A percentile compares a stretch with the other conserved stretches of the same genome.
Conservation (phyloP, 2,329 filamentous ascomycete genomes). For the Penicillium sp. region DNA sequence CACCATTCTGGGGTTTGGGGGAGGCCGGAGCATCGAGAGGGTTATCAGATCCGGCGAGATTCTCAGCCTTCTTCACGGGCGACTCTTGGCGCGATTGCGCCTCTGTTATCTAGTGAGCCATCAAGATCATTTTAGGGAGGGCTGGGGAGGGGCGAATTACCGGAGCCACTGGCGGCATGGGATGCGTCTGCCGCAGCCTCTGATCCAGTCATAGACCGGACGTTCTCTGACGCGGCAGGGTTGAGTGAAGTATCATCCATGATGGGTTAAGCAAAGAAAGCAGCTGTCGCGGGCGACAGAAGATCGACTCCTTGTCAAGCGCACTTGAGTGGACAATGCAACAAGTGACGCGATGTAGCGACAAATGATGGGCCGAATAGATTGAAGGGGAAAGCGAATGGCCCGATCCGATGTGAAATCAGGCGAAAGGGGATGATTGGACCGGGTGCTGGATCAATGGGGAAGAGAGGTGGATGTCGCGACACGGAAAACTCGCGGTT, state of each 20-base stretch:
- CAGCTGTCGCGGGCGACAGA: constrained; percentile 31
- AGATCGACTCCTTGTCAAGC: constrained; percentile 32
- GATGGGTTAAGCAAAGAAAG: constrained; percentile 27
- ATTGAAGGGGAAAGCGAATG: constrained; percentile 1
- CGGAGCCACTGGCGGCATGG: constrained; percentile 28
- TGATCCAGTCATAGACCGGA: constrained; percentile 22
- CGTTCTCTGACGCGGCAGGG: constrained; percentile 29
- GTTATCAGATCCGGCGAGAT: constrained; percentile 55
- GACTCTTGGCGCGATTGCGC: constrained; percentile 36
- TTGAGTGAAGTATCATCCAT: constrained; percentile 40
- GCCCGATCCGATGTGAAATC: constrained; percentile 15
- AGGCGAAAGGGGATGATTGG: constrained; percentile 22
- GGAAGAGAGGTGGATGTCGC: constrained; percentile 32
- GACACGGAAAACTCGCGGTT: constrained; percentile 36
- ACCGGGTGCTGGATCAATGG: constrained; percentile 24
- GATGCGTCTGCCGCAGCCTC: constrained; percentile 33
- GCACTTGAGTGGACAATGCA: constrained; percentile 16
- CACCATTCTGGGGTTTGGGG: constrained; percentile 61
- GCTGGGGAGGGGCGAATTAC: constrained; percentile 24
- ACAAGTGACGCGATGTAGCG: constrained; percentile 3
- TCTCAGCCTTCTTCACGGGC: constrained; percentile 30
- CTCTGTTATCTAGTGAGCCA: constrained; percentile 24
- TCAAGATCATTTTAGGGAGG: constrained; percentile 10
- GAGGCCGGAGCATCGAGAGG: constrained; percentile 69
- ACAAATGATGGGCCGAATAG: constrained; percentile 7